Base-by-base conservation (phyloP, 768 basidiomycete genomes). In the Pisolithus microcarpus region DNA sequence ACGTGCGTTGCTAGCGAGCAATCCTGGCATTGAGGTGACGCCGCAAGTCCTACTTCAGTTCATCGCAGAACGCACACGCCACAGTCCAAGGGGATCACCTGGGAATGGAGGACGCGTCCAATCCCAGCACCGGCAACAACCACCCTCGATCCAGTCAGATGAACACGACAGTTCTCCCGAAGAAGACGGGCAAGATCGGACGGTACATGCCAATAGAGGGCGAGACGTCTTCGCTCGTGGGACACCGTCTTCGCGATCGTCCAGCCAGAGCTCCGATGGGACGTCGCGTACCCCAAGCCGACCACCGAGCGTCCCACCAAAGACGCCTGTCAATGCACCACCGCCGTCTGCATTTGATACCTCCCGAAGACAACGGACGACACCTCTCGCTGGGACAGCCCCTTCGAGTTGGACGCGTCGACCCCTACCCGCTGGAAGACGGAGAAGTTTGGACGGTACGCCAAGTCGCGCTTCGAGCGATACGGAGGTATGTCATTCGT, bases 361-460 rank as follows among this genome's bases (percentile, higher is more conserved):
- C 0, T 77, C 83, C 43, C 74, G 77, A 28, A 70, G 89, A 52
- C 87, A 88, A 61, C 78, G 89, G 18, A 75, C 85, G 8, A 81
- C 81, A 0, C 89, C 87, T 0, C 68, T 89, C 2, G 64, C 63
- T 4, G 70, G 65, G 49, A 70, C 65, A 24, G 79, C 85, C 1
- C 89, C 89, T 0, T 88, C 88, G 3, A 89, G 85, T 57, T 90
- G 87, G 84, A 61, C 77, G 26, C 83, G 80, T 54, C 78, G 85
- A 3, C 86, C 85, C 4, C 69, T 72, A 15, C 86, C 87, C 13
- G 82, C 84, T 6, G 69, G 75, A 43, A 74, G 89, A 49, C 72
- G 87, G 48, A 86, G 77, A 69, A 90, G 88, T 53, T 79, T 87
- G 57, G 86, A 85, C 9, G 84, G 84, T n/a, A 77, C 75, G 53